A percentile compares a stretch with the other conserved stretches of the same genome.
phyloP scores from a whole-genome alignment of 2,329 filamentous ascomycete species.

The Fonsecaea erecta region DNA sequence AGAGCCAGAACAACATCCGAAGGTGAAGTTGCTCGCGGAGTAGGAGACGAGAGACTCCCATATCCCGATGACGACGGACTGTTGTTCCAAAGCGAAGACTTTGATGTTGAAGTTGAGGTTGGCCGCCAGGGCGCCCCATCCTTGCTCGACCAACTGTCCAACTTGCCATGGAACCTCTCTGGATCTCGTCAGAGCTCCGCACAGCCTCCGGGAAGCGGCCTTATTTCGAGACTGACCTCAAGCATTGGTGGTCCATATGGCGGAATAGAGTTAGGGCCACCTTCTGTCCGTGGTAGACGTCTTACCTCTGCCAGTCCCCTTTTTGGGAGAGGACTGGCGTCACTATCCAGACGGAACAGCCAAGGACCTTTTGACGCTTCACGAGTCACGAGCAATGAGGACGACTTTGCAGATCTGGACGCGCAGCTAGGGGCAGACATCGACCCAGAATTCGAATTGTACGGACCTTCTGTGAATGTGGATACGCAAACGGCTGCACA shows the following conservation, averaged over 20 bases:
- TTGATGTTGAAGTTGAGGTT: conserved; percentile 57
- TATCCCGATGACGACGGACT: conserved; percentile 43
- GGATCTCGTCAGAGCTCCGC: conserved; percentile 57
- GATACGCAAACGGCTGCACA: conserved; percentile 56
- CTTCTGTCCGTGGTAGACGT: conserved; percentile 47
- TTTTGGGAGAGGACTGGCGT: conserved; percentile 39
- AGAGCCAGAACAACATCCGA: conserved; percentile 42
- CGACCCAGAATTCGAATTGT: conserved; percentile 49
- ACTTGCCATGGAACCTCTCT: conserved; percentile 71
- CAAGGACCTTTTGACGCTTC: conserved; percentile 17
- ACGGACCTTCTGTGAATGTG: conserved; percentile 50
- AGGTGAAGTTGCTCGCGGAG: conserved; percentile 43
- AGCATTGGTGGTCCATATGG: conserved; percentile 42
- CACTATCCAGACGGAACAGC: conserved; percentile 39
- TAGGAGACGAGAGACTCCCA: conserved; percentile 25
- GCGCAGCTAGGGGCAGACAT: conserved; percentile 40
- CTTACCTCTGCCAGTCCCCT: conserved; percentile 66
- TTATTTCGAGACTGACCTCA: conserved; percentile 42
- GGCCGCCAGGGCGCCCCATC: conserved; percentile 70
- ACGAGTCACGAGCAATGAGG: conserved; percentile 23
- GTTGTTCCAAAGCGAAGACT: conserved; percentile 48
- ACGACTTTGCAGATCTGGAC: conserved; percentile 43
- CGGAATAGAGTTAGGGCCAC: conserved; percentile 33
- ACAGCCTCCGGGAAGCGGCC: conserved; percentile 43
- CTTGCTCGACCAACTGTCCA: conserved; percentile 68